Base-by-base conservation (phyloP, 129 eudicot genomes). In the Flaveria trinervia region DNA sequence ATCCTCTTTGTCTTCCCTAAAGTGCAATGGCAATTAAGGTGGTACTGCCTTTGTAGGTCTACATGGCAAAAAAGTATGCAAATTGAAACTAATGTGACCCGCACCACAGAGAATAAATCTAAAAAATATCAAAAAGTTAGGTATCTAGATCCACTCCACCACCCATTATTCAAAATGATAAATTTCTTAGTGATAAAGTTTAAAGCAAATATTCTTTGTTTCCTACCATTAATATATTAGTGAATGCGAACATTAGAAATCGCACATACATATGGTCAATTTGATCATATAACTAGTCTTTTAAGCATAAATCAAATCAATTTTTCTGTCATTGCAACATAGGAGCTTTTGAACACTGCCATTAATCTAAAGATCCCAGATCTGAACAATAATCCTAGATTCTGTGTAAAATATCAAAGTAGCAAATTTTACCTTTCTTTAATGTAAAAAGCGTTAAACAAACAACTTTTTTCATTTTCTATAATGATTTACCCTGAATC, bases 51-150 rank as follows among this genome's bases (percentile, higher is more conserved):
- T 68, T 81, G 51, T 59, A 30, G 14, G 81, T n/a, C 77, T 80
- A 65, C 56, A 68, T 65, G 79, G 74, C 78, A 33, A 67, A 68
- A 69, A 81, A 51, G 76, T 51, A 68, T 74, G 74, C 80, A 51
- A 81, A 59, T 74, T 73, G 75, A 81, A 81, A 61, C 67, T 72
- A 77, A 77, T 49, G 39, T 82, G 86, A 60, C 79, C 82, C 82
- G 55, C 79, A 77, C 62, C 54, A 52, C 71, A 48, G 23, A 61
- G 75, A 77, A 68, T 70, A 68, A 61, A 43, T 74, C 61, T 62
- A 75, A 77, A 54, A 50, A 54, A 78, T 60, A 50, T 66, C 46
- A 13, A 7, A 65, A 78, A 79, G 70, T 83, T 73, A 46, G 82
- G 72, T 49, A 59, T 78, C 52, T 25, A 49, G 77, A 75, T 55